Conservation (phyloP, 2,329 filamentous ascomycete genomes). For the Fusarium sp. region DNA sequence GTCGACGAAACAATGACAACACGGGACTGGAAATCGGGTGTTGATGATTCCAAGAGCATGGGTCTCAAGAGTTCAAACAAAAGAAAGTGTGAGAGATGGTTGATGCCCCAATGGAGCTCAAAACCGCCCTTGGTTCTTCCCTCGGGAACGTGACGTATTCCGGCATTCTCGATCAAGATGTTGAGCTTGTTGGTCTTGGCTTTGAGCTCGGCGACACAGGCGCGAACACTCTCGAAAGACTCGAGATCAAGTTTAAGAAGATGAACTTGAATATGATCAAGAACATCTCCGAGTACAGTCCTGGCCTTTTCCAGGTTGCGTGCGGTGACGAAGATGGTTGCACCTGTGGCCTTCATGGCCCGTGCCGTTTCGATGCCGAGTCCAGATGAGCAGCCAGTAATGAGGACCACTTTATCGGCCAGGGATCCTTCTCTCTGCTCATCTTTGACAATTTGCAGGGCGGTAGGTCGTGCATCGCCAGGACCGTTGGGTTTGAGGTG, state of each 20-base stretch:
- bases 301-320: slow-evolving; percentile 42
- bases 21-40: slow-evolving; percentile 40
- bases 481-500: slow-evolving; percentile 44
- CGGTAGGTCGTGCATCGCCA: slow-evolving; percentile 56
- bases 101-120: slow-evolving; percentile 57
- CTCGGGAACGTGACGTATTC: slow-evolving; percentile 52
- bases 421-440: slow-evolving; percentile 49
- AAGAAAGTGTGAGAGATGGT: slow-evolving; percentile 59
- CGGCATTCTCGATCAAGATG: slow-evolving; percentile 60
- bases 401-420: slow-evolving; percentile 53
- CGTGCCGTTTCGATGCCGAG: slow-evolving; percentile 58
- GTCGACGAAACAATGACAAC: slow-evolving; percentile 50
- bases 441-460: slow-evolving; percentile 54
- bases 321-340: slow-evolving; percentile 41
- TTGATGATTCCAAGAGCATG: slow-evolving; percentile 49
- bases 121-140: slow-evolving; percentile 54
- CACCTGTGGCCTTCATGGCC: slow-evolving; percentile 55
- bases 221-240: slow-evolving; percentile 42
- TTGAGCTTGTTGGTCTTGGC: slow-evolving; percentile 35
- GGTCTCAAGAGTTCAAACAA: slow-evolving; percentile 55
- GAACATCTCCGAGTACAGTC: slow-evolving; percentile 27
- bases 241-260: slow-evolving; percentile 44
- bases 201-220: slow-evolving; percentile 34
- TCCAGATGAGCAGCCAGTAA: slow-evolving; percentile 58
- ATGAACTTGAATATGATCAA: slow-evolving; percentile 25